Evolutionary conservation across 495 filamentous ascomycete species (phyloP), one percentile per base, ranked within the genome.

Genomic region (Aeminium ludgeri): DNA sequence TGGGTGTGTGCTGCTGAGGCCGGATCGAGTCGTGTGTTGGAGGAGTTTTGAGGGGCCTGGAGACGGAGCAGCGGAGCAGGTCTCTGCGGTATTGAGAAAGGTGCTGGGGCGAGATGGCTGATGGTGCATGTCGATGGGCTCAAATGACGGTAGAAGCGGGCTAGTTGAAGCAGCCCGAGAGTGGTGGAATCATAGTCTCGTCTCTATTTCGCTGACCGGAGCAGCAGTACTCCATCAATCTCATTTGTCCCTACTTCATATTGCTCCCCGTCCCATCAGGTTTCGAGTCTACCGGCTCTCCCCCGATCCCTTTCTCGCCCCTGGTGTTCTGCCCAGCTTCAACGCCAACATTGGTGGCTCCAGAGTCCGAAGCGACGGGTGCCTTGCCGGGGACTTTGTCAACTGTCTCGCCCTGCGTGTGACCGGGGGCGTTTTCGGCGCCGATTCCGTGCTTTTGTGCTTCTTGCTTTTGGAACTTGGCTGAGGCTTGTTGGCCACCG

Each of bases 11-110:
- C 48, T 73, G 23, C 52, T 65, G 10, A 48, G 67, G 13, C 67
- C 67, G 1, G 67, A 71, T 54, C 48, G 64, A 7, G 62, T 66
- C 45, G 58, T 71, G 4, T 60, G 64, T 5, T 71, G 67, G 53
- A 40, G 53, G 30, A 46, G 46, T 15, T 35, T 40, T 49, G 25
- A 30, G 36, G 13, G 60, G 59, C 5, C 30, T 65, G 27, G 44
- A 54, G 34, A 10, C 17, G 6, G 44, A 55, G 23, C 40, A 55
- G 13, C 39, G 41, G 20, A 36, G 16, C 18, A 20, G 18, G 37
- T 38, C 7, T 38, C n/a, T 31, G 20, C 3, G 23, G 23, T 25
- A 4, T 25, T 25, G 23, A 25, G 23, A 8, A 25, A 25, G 3
- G 23, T 25, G 23, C 8, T 25, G 23, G 23, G 23, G 23, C 23